Evolutionary conservation across 257 asterid species (phyloP).

Genomic region (Solanum sitiens): DNA sequence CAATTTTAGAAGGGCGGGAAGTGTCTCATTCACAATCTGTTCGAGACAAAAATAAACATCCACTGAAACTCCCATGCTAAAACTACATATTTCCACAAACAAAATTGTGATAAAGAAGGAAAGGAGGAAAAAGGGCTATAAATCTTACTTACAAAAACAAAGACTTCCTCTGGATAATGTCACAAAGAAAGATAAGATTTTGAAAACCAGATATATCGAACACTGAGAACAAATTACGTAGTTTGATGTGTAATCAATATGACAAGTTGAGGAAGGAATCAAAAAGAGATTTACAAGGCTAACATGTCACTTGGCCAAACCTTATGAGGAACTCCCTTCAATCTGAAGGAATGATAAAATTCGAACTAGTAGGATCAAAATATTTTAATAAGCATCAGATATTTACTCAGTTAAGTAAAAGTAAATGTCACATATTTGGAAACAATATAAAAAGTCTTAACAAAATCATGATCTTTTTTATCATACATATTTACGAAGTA

Average conservation of each 20-base stretch:
- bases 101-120: neutral
- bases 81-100: neutral
- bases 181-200: neutral
- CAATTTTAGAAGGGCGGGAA: conserved; percentile 77
- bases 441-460: neutral
- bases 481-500: neutral
- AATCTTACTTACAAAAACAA: neutral
- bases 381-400: neutral
- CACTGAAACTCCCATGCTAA: neutral
- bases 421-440: neutral
- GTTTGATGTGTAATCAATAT: neutral
- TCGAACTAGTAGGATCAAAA: neutral
- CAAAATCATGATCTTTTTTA: neutral
- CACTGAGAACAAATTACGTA: neutral
- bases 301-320: neutral
- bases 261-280: neutral
- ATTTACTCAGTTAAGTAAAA: neutral
- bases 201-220: neutral
- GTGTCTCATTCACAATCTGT: conserved; percentile 89
- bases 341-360: neutral
- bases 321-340: neutral
- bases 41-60: conserved; percentile 8
- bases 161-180: neutral
- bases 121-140: neutral
- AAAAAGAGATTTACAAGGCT: neutral